Evolutionary conservation across 73 alveolate species (phyloP), one percentile per base, ranked within the genome.

Genomic region (Symbiodinium pilosum): DNA sequence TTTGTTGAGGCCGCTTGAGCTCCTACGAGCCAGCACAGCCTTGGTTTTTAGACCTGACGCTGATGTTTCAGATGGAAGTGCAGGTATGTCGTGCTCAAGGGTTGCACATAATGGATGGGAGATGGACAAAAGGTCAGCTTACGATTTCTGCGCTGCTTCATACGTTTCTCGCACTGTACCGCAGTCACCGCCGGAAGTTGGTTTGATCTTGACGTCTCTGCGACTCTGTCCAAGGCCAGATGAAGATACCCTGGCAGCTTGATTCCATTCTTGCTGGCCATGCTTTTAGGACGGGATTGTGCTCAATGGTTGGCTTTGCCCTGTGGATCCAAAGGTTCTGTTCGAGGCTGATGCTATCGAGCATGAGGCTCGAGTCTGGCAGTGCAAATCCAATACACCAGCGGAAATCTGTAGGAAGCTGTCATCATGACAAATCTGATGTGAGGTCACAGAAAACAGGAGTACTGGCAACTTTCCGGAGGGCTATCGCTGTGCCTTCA

Each of bases 261-360:
- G n/a, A n/a, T n/a, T n/a, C n/a, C n/a, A n/a, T n/a, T n/a, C n/a
- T n/a, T n/a, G n/a, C n/a, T n/a, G n/a, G n/a, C n/a, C n/a, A n/a
- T n/a, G n/a, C n/a, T n/a, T n/a, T n/a, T n/a, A n/a, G n/a, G n/a
- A n/a, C n/a, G n/a, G n/a, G n/a, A n/a, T n/a, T n/a, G n/a, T n/a
- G n/a, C n/a, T n/a, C n/a, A n/a, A n/a, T n/a, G n/a, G n/a, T n/a
- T n/a, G n/a, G n/a, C n/a, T n/a, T 47, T 64, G 32, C 81, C 16
- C 18, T 64, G 1, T 28, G 2, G 32, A 47, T 24, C 18, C 30
- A 1, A 54, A 64, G 81, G 81, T 64, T 28, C 81, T 64, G 39
- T 64, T 64, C 81, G 81, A 64, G 81, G 81, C 81, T 18, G 81
- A 64, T 30, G 30, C 81, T 38, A 64, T 64, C 81, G 81, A 64